Evolutionary conservation across 176 grass and related monocot genomes (phyloP).

Genomic region (Phoenix roebelenii): DNA sequence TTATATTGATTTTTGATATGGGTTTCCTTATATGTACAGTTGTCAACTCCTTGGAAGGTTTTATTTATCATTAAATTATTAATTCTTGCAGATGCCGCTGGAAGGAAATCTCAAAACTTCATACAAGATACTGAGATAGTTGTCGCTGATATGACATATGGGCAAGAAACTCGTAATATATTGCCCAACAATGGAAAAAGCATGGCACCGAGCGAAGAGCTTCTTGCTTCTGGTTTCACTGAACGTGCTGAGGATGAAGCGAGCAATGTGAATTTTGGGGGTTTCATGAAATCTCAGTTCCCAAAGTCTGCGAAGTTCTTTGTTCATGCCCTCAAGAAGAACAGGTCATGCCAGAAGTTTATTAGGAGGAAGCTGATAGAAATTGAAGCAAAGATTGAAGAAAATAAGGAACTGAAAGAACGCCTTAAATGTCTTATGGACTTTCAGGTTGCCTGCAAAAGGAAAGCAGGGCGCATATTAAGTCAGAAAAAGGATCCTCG

Average conservation of each 20-base stretch:
- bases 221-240: not conserved
- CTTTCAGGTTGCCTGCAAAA: conserved; percentile 69
- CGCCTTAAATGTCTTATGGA: conserved; percentile 80
- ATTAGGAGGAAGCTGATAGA: conserved; percentile 81
- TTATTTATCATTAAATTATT: not conserved
- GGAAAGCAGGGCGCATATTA: conserved; percentile 34
- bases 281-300: conserved; percentile 23
- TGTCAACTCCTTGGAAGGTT: not conserved
- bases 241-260: conserved; percentile 3
- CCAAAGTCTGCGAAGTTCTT: conserved; percentile 60
- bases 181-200: too few species aligned
- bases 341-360: conserved; percentile 77
- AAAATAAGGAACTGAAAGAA: conserved; percentile 73
- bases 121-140: conserved; percentile 5
- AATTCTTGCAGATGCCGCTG: conserved; percentile 9
- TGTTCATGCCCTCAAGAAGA: conserved; percentile 78
- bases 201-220: not conserved
- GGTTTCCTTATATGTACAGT: not conserved
- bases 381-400: conserved; percentile 77
- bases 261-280: conserved; percentile 7
- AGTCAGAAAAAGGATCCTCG: conserved; percentile 80
- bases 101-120: not conserved
- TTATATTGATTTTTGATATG: not conserved
- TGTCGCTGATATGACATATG: not conserved
- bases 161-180: conserved; percentile 3